Percentiles rank a stretch among this genome's conserved stretches.
phyloP scores from a whole-genome alignment of 2,329 filamentous ascomycete species.

The Juglanconis sp. region DNA sequence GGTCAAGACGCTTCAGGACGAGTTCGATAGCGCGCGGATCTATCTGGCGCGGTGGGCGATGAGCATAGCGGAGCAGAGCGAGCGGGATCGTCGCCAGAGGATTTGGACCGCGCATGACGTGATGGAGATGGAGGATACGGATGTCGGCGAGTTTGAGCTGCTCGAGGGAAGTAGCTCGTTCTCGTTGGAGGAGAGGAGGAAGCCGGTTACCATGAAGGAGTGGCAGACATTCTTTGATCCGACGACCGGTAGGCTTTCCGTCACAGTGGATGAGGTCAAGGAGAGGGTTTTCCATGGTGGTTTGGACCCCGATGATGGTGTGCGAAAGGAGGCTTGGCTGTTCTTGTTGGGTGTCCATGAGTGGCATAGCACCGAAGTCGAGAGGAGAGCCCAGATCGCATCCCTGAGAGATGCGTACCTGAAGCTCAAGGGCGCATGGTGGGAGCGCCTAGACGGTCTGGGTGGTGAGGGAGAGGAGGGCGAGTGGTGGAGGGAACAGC shows the following conservation, averaged over 20 bases:
- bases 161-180: conserved; percentile 75
- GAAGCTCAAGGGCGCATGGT: conserved; percentile 90
- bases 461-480: conserved; percentile 75
- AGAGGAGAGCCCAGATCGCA: conserved; percentile 78
- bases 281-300: conserved; percentile 97
- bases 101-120: conserved; percentile 95
- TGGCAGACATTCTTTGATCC: conserved; percentile 90
- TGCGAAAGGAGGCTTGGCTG: conserved; percentile 94
- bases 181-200: conserved; percentile 72
- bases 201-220: conserved; percentile 74
- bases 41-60: conserved; percentile 97
- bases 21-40: conserved; percentile 92
- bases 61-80: conserved; percentile 96
- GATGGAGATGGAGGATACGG: conserved; percentile 88
- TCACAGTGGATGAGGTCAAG: conserved; percentile 90
- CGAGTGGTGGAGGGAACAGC: conserved; percentile 97
- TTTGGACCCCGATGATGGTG: conserved; percentile 81
- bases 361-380: conserved; percentile 86
- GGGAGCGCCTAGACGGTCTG: conserved; percentile 86
- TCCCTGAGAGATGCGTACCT: conserved; percentile 91
- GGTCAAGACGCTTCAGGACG: conserved; percentile 90
- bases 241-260: conserved; percentile 66
- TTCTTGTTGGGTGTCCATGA: conserved; percentile 89
- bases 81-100: conserved; percentile 76
- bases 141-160: conserved; percentile 93